A percentile compares a stretch with the other conserved stretches of the same genome.
These are phyloP conservation scores for Pseudonectria buxi DNA, from an alignment of 2,329 filamentous ascomycete genomes.

Conservation along the genomic window DNA sequence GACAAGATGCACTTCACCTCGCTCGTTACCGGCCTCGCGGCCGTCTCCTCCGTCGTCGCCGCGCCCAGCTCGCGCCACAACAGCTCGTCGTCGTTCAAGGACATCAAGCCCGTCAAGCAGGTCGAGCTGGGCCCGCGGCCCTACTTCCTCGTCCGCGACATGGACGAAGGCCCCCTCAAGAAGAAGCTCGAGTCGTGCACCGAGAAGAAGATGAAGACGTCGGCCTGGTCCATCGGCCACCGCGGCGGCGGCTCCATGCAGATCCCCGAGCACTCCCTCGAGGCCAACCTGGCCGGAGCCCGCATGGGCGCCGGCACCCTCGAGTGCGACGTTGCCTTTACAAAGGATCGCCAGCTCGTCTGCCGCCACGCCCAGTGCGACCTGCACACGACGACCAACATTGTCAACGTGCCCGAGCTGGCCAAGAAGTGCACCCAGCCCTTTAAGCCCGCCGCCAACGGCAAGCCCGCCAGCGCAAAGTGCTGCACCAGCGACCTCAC, in stretches of 20 bases:
- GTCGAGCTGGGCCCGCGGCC: constrained; percentile 58
- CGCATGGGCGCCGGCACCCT: constrained; percentile 61
- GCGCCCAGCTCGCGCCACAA: constrained; percentile 16
- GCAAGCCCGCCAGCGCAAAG: constrained; percentile 48
- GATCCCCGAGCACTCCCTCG: constrained; percentile 57
- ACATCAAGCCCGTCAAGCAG: constrained; percentile 32
- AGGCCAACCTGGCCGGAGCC: constrained; percentile 55
- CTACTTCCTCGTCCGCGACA: constrained; percentile 56
- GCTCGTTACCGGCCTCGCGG: constrained; percentile 25
- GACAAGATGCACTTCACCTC: constrained; percentile 27
- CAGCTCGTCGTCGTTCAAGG: constrained; percentile 4
- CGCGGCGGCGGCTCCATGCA: constrained; percentile 55
- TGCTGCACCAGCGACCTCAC: constrained; percentile 70
- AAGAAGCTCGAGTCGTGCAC: constrained; percentile 51
- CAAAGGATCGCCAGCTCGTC: constrained; percentile 57
- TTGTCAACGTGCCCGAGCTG: constrained; percentile 54
- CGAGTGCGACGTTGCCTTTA: constrained; percentile 64
- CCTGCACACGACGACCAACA: constrained; percentile 62
- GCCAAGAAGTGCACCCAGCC: constrained; percentile 57
- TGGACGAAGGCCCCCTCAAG: constrained; percentile 56
- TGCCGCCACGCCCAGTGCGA: constrained; percentile 64
- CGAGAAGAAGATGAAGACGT: constrained; percentile 44
- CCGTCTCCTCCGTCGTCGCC: constrained; percentile 20
- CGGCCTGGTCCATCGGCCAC: constrained; percentile 54
- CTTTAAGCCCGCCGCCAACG: constrained; percentile 50